Percentiles rank a stretch among this genome's conserved stretches.
These are phyloP conservation scores for Ophiorrhiza pumila DNA, from an alignment of 257 asterid genomes.

Conservation along the genomic window DNA sequence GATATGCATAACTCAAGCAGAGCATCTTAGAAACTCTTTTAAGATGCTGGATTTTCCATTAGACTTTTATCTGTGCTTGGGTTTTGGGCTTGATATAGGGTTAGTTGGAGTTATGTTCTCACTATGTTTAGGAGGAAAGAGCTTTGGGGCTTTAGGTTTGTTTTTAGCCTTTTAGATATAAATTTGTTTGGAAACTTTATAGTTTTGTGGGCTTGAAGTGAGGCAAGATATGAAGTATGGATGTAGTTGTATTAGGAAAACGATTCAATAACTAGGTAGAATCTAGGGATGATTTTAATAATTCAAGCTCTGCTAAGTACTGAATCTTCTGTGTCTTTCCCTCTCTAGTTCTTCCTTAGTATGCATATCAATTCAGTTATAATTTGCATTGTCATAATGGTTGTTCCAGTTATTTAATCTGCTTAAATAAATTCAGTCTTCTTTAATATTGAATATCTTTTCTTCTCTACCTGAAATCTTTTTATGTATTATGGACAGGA, in stretches of 20 bases:
- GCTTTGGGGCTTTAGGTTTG: neutral
- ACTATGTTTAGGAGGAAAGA: neutral
- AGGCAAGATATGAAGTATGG: neutral
- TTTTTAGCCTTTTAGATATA: neutral
- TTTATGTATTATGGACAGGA: conserved; percentile 50
- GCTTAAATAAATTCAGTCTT: neutral
- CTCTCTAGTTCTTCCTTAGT: no score
- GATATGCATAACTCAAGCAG: neutral
- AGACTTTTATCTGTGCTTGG: neutral
- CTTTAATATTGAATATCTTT: conserved; percentile 17
- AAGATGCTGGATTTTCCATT: neutral
- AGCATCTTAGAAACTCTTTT: neutral
- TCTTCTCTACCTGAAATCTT: conserved; percentile 19
- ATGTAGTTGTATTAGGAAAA: neutral
- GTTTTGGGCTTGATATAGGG: neutral
- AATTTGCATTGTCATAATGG: neutral
- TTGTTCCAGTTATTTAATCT: neutral
- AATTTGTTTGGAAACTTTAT: neutral
- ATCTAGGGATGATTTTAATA: neutral
- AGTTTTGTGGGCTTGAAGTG: neutral
- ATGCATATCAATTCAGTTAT: neutral
- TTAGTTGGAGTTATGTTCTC: neutral
- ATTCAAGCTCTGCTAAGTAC: neutral
- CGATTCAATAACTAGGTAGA: neutral
- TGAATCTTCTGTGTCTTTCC: neutral